Percentiles rank a stretch among this genome's conserved stretches.
phyloP scores from a whole-genome alignment of 139 green algal genomes.

The Chlamydomonas incerta region DNA sequence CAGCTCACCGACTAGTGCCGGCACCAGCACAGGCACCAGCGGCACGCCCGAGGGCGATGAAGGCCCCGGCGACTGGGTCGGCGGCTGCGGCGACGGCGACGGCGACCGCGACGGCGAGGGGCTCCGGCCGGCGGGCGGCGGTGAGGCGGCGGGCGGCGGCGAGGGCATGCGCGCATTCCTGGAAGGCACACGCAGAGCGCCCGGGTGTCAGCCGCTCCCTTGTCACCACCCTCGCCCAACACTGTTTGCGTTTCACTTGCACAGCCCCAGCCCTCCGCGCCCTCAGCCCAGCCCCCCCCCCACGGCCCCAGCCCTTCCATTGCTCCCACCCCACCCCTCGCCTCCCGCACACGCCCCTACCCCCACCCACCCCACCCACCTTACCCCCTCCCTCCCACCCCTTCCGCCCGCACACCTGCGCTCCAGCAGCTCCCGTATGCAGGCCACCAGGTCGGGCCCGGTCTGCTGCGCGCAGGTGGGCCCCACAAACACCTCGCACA shows the following conservation, averaged over 20 bases:
- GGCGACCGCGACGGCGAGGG: not conserved
- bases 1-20: not conserved
- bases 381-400: no score
- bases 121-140: no score
- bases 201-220: no score
- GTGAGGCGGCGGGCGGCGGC: not conserved
- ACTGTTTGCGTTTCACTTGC: no score
- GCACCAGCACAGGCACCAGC: not conserved
- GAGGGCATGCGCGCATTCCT: not conserved
- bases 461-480: not conserved
- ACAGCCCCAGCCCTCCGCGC: no score
- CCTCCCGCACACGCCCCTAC: not conserved
- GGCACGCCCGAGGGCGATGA: not conserved
- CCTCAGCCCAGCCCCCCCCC: no score
- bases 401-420: not conserved
- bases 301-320: no score
- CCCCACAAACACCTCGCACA: constrained; percentile 15
- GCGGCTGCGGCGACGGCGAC: not conserved
- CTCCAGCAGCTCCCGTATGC: constrained; percentile 3
- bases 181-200: not conserved
- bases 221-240: not conserved
- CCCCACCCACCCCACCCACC: not conserved
- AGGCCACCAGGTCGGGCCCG: not conserved
- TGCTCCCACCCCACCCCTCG: no score
- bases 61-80: not conserved